These are phyloP conservation scores for Alloteropsis angusta DNA, from an alignment of 202 grass and related monocot species.

Conservation along the genomic window DNA sequence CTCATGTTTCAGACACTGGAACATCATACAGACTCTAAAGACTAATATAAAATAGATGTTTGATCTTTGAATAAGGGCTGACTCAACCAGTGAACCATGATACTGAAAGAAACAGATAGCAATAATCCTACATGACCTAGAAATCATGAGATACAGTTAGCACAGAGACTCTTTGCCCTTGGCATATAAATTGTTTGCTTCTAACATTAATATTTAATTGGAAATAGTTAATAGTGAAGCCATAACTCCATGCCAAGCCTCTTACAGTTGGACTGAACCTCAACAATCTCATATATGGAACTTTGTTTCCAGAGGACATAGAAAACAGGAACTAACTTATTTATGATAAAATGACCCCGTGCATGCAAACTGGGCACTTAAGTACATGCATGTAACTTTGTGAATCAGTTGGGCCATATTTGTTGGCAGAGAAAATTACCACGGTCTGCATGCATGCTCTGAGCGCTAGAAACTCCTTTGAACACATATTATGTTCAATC, in stretches of 20 bases:
- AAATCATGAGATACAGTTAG: not conserved
- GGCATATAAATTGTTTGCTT: not conserved
- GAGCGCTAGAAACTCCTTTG: constrained; percentile 85
- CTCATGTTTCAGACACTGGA: not conserved
- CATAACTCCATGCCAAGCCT: not conserved
- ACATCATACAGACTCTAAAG: not conserved
- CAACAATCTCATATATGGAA: not conserved
- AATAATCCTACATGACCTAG: not conserved
- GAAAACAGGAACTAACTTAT: not conserved
- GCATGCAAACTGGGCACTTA: not conserved
- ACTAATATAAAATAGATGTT: not conserved
- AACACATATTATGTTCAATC: constrained; percentile 86
- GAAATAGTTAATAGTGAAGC: not conserved
- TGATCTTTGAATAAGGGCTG: not conserved
- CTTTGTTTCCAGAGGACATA: not conserved
- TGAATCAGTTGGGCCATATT: not conserved
- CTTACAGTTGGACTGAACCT: not conserved
- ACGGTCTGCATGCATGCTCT: constrained; percentile 80
- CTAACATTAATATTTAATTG: constrained; percentile 1
- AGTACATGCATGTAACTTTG: not conserved
- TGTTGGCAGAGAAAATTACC: constrained; percentile 40
- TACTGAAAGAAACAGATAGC: not conserved
- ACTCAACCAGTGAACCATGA: not conserved
- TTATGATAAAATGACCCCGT: not conserved
- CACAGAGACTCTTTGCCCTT: not conserved